Percentiles rank a stretch among this genome's conserved stretches.
Conservation (phyloP, 306 rosid genomes). For the Carpinus fangiana region DNA sequence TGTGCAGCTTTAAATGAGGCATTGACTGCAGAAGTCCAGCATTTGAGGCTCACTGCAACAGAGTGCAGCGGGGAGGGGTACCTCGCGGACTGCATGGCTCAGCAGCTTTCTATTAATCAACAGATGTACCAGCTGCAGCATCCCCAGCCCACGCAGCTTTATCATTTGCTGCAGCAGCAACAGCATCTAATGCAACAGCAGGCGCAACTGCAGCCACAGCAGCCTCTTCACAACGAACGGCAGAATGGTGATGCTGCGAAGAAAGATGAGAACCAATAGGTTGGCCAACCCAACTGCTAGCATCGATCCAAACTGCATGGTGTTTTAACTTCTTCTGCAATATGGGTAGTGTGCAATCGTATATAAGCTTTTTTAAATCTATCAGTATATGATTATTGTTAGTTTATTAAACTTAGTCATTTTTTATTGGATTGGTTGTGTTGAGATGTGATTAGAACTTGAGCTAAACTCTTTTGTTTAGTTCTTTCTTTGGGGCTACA, state of each 20-base stretch:
- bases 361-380: constrained; percentile 10
- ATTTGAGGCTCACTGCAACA: constrained; percentile 51
- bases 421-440: not conserved
- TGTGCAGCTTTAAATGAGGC: constrained; percentile 77
- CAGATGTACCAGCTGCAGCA: constrained; percentile 59
- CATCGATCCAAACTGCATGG: constrained; percentile 18
- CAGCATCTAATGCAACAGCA: constrained; percentile 34
- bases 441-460: not conserved
- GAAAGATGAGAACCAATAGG: constrained; percentile 16
- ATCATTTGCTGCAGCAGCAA: constrained; percentile 39
- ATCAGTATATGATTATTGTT: not conserved
- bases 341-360: constrained; percentile 23
- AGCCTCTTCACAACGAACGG: constrained; percentile 34
- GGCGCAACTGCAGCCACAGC: constrained; percentile 32
- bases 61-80: constrained; percentile 58
- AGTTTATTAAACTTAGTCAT: not conserved
- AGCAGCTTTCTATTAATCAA: constrained; percentile 55
- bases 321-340: constrained; percentile 18
- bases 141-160: constrained; percentile 41
- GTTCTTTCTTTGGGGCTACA: not conserved
- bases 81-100: constrained; percentile 52
- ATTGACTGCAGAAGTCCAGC: constrained; percentile 71
- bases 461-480: not conserved
- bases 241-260: constrained; percentile 45
- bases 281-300: constrained; percentile 18